Base-by-base conservation (phyloP, 75 land plant species). In the Picea glauca region DNA sequence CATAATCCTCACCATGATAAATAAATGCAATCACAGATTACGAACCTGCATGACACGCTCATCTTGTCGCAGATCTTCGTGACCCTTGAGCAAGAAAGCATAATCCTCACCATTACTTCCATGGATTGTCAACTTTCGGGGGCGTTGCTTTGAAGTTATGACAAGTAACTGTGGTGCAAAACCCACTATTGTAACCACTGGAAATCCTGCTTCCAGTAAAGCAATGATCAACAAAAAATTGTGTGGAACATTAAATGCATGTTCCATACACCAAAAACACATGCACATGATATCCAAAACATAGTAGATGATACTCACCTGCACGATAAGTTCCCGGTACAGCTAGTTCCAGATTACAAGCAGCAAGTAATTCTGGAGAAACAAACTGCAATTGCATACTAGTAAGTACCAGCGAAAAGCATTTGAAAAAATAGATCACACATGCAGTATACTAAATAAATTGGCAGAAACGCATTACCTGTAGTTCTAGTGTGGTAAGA, bases 21-120 rank as follows among this genome's bases (percentile, higher is more conserved):
- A 0, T 23, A 75, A 12, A 30, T 58, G 3, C 23, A 26, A 58
- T 50, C 56, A 50, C 11, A 50, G 56, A 50, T 50, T 57, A 8
- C 78, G 20, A 60, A 98, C 99, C 99, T 98, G 99, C 99, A 98
- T 98, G 38, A 98, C 99, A 77, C 99, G 96, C 74, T 98, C 99
- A 89, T 98, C 99, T 80, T 98, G 99, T 4, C 99, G 92, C 72
- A 98, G 79, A 78, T 98, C 99, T 75, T 98, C 99, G 79, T 98
- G 99, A 33, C 99, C 99, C 81, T 98, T 98, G 12, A 98, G 85
- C 79, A 98, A 83, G 81, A 98, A 98, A 12, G 96, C 91, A 89
- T 93, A 88, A 77, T 98, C 94, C 76, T 89, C 90, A 56, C 99
- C 99, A 87, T 98, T 98, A 83, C 88, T 93, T 66, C 99, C 99